These are phyloP conservation scores for Chrysoporthe cubensis DNA, from an alignment of 2,329 filamentous ascomycete species.

Conservation along the genomic window DNA sequence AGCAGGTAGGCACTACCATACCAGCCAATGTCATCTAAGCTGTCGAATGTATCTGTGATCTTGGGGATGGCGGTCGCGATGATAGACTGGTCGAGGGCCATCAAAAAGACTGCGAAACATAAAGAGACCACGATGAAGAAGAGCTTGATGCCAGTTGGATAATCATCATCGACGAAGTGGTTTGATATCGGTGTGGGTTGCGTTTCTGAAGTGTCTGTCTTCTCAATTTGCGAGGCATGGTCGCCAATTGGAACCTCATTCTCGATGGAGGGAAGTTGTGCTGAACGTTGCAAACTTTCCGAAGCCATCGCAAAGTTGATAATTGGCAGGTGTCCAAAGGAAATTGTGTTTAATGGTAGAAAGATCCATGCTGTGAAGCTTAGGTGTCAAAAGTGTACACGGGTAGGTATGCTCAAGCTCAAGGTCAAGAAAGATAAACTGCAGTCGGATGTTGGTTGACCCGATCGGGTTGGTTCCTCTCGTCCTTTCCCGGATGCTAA, in stretches of 20 bases:
- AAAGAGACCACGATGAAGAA: slow-evolving; percentile 51
- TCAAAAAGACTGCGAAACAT: slow-evolving; percentile 47
- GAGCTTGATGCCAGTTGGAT: slow-evolving; percentile 45
- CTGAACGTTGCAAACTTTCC: neutral
- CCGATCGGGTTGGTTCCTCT: neutral
- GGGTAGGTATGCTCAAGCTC: neutral
- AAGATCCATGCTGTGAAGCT: neutral
- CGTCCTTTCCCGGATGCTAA: neutral
- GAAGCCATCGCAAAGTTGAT: neutral
- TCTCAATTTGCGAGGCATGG: slow-evolving; percentile 1
- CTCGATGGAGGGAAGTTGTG: neutral
- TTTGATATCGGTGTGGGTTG: neutral
- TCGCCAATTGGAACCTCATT: neutral
- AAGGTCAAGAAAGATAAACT: neutral
- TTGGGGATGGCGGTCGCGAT: neutral
- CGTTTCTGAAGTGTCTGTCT: neutral
- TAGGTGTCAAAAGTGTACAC: neutral
- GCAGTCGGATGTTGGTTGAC: neutral
- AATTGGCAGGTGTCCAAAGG: neutral
- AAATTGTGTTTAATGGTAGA: neutral
- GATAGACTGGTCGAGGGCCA: slow-evolving; percentile 2
- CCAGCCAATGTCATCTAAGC: no score
- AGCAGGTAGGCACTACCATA: slow-evolving; percentile 5
- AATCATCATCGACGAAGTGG: slow-evolving; percentile 28
- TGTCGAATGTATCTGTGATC: no score